phyloP scores from a whole-genome alignment of 1,284 basidiomycete species.

The Cutaneotrichosporon sp. region DNA sequence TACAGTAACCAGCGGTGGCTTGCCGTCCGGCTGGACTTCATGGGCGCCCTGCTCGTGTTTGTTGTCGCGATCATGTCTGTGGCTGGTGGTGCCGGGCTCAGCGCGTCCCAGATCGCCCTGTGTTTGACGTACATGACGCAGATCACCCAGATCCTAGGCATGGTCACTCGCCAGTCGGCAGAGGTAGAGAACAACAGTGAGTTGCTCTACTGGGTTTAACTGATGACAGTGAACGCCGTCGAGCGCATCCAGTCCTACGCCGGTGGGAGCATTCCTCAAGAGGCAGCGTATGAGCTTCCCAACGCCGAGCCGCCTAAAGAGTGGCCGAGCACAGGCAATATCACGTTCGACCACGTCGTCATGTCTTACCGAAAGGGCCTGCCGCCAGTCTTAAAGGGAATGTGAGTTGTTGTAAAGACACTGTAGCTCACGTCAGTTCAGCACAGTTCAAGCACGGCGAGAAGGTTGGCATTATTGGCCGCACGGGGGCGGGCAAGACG shows the following conservation, averaged over 20 bases:
- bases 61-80: slow-evolving; percentile 54
- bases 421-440: neutral
- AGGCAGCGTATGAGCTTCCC: slow-evolving; percentile 59
- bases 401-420: too few species aligned
- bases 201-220: too few species aligned
- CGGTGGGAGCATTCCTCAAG: slow-evolving; percentile 57
- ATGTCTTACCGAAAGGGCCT: slow-evolving; percentile 51
- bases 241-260: slow-evolving; percentile 64
- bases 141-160: slow-evolving; percentile 53
- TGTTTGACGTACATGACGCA: slow-evolving; percentile 62
- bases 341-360: slow-evolving; percentile 42
- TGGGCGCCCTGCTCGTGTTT: slow-evolving; percentile 64
- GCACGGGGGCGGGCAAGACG: slow-evolving; percentile 56
- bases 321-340: slow-evolving; percentile 40
- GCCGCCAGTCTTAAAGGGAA: slow-evolving; percentile 51
- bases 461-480: slow-evolving; percentile 54
- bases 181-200: slow-evolving; percentile 57
- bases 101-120: slow-evolving; percentile 64
- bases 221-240: slow-evolving; percentile 58
- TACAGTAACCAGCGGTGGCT: slow-evolving; percentile 58
- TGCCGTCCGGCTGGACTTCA: slow-evolving; percentile 69
- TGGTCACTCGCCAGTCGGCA: slow-evolving; percentile 56
- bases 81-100: slow-evolving; percentile 54
- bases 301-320: slow-evolving; percentile 54
- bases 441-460: slow-evolving; percentile 44